These are phyloP conservation scores for Ustilaginoidea virens DNA, from an alignment of 2,329 filamentous ascomycete species.

Conservation along the genomic window DNA sequence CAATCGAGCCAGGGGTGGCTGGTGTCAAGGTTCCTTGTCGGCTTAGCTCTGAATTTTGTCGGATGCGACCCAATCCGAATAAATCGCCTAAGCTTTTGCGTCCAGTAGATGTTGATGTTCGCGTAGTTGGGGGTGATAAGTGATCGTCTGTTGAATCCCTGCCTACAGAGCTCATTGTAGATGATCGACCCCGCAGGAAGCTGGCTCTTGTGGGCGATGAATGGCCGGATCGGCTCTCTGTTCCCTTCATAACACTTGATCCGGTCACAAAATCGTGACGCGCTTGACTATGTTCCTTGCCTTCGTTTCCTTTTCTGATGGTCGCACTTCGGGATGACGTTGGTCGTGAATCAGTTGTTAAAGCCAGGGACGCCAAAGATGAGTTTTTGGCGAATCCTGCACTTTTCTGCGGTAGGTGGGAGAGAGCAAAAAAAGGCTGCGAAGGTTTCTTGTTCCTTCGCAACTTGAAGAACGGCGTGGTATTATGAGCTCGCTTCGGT, in stretches of 20 bases:
- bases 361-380: conserved; percentile 27
- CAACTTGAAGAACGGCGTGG: conserved; percentile 66
- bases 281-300: conserved; percentile 7
- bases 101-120: conserved; percentile 78
- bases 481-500: conserved; percentile 42
- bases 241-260: conserved; percentile 26
- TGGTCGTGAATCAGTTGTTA: conserved; percentile 18
- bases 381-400: conserved; percentile 17
- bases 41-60: conserved; percentile 65
- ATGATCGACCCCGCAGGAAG: conserved; percentile 61
- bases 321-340: conserved; percentile 18
- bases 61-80: conserved; percentile 60
- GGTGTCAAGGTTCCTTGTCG: conserved; percentile 55
- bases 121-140: conserved; percentile 48
- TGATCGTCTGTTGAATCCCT: conserved; percentile 58
- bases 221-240: conserved; percentile 34
- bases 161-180: conserved; percentile 73
- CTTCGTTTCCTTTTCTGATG: conserved; percentile 8
- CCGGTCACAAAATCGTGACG: conserved; percentile 27
- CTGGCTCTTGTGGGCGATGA: conserved; percentile 53
- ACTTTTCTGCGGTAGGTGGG: conserved; percentile 63
- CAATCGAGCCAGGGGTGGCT: conserved; percentile 51
- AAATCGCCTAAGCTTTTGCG: conserved; percentile 88
- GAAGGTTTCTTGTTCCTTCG: conserved; percentile 62
- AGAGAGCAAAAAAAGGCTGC: conserved; percentile 68